Evolutionary conservation across 306 rosid genomes (phyloP), one percentile per base, ranked within the genome.

Genomic region (Oxytropis ochrocephala): DNA sequence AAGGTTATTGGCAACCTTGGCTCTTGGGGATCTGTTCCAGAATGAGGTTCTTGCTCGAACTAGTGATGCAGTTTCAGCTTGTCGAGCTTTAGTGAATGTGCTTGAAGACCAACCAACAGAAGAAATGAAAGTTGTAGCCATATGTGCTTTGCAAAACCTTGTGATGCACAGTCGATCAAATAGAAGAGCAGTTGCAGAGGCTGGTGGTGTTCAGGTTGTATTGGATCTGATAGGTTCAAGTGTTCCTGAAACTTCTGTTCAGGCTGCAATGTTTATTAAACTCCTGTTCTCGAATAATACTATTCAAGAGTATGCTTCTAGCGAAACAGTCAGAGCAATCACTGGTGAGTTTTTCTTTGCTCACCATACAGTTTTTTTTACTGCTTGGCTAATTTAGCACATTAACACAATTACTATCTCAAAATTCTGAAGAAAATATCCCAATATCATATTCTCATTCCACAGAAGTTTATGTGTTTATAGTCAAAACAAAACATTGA

Each of bases 61-160:
- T 57, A 19, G 93, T 50, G 97, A 95, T 61, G 96, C 99, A 49
- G 99, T 95, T 79, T 87, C 97, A 64, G 99, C 99, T 61, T 91
- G 99, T 53, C 97, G 97, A 70, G 99, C 99, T 60, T 80, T 95
- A 72, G 99, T 91, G 67, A 95, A 91, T 69, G 99, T 95, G 75
- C 99, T 95, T 62, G 99, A 95, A 80, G 99, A 95, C 21, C 97
- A 95, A 73, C 99, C 99, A 13, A 95, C 99, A 13, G 97, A 95
- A 85, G 99, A 91, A 79, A 95, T 95, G 99, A 95, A 95, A 79
- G 99, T 95, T 51, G 99, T 95, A 48, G 95, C 99, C 17, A 95
- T 95, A 76, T 95, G 99, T 77, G 95, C 99, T 73, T 68, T 95
- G 84, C 99, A 95, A 75, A 95, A 95, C 81, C 99, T 95, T 82